Evolutionary conservation across 495 filamentous ascomycete species (phyloP), one percentile per base, ranked within the genome.

Genomic region (Pseudomonodictys pantanalensis): DNA sequence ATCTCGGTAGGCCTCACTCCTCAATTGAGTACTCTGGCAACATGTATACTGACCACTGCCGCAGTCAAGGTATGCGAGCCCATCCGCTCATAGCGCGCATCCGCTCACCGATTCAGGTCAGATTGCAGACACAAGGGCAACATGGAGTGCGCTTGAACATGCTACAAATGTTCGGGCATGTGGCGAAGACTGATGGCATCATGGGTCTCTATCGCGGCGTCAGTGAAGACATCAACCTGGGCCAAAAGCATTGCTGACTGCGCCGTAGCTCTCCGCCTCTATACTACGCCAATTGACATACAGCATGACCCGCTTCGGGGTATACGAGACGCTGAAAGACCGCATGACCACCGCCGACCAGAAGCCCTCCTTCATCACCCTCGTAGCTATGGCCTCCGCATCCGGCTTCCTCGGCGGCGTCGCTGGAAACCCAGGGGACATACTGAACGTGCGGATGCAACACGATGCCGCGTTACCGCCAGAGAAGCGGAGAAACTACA

Each of bases 401-500:
- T 95, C 93, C 1, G 93, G 93, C 44, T 87, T 96, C 72, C 74
- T 96, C 3, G 93, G 93, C 55, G 93, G 93, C 23, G 71, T 96
- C 7, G 88, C 89, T 10, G 93, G 93, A 55, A 97, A 97, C 73
- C 89, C 91, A 0, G 92, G 92, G 55, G 93, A 98, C 70, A 88
- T 98, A 10, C 80, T 97, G 56, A 98, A 98, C 75, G 93, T 98
- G 39, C 91, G 93, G 62, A 98, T 98, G 93, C 93, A 98, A 73
- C 86, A 92, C 76, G 93, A 97, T 71, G 86, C 89, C 11, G 83
- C 92, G 0, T 82, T 96, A 3, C 89, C 91, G 0, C 67, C 75
- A 2, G 77, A 77, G 1, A 76, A 93, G 61, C 85, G 90, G 2
- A 83, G 92, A 22, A 91, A 95, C 75, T 98, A 98, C 78, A 83